phyloP scores from a whole-genome alignment of 2,329 filamentous ascomycete genomes.

The Grosmannia clavigera region DNA sequence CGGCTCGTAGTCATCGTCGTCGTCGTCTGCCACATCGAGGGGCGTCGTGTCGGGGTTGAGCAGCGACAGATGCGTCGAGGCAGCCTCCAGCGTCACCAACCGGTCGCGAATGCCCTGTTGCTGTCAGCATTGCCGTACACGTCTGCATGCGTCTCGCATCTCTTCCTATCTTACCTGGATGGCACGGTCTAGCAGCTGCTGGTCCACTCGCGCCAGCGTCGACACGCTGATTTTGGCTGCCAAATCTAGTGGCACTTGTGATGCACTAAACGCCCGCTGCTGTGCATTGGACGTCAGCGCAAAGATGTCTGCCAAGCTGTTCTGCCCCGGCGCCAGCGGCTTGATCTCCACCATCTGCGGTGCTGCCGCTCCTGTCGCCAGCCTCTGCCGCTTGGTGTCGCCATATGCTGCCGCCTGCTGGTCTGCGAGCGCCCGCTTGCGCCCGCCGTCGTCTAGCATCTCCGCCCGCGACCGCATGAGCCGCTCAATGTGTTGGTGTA shows the following conservation, averaged over 20 bases:
- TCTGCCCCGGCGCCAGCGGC: slow-evolving; percentile 55
- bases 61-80: slow-evolving; percentile 26
- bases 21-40: slow-evolving; percentile 60
- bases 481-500: slow-evolving; percentile 79
- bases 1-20: slow-evolving; percentile 80
- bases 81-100: slow-evolving; percentile 30
- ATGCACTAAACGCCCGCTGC: slow-evolving; percentile 70
- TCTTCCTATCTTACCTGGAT: slow-evolving; percentile 24
- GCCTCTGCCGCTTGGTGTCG: slow-evolving; percentile 74
- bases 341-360: slow-evolving; percentile 41
- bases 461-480: slow-evolving; percentile 68
- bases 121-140: not conserved
- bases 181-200: slow-evolving; percentile 56
- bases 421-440: slow-evolving; percentile 62
- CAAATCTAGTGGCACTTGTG: slow-evolving; percentile 61
- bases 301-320: slow-evolving; percentile 73
- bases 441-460: slow-evolving; percentile 62
- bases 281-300: slow-evolving; percentile 68
- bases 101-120: slow-evolving; percentile 39
- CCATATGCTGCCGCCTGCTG: slow-evolving; percentile 59
- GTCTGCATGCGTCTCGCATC: too few relatives aligned
- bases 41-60: slow-evolving; percentile 47
- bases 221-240: slow-evolving; percentile 73
- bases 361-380: slow-evolving; percentile 28
- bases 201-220: slow-evolving; percentile 61